Conservation (phyloP, 2,329 filamentous ascomycete genomes). For the Trichoderma sp. region DNA sequence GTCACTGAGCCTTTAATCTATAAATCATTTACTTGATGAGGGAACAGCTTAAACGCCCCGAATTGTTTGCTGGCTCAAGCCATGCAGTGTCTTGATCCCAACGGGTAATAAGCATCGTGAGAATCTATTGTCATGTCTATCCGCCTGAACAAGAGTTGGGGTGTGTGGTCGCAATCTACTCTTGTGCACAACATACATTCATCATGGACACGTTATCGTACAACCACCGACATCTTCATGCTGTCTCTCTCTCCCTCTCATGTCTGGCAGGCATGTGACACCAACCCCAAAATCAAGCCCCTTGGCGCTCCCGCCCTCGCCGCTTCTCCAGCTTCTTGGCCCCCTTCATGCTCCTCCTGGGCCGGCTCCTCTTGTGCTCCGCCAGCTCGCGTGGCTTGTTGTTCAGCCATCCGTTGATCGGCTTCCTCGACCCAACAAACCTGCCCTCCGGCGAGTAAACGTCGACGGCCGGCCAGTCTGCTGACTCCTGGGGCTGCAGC, state of each 20-base stretch:
- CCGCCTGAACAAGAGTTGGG: background rate
- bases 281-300: constrained; percentile 3
- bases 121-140: background rate
- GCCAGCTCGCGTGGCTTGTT: constrained; percentile 57
- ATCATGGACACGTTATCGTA: constrained; percentile 20
- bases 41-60: no score
- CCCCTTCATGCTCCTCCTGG: constrained; percentile 71
- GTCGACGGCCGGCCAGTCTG: constrained; percentile 71
- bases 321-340: constrained; percentile 47
- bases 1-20: constrained; percentile 1
- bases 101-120: no score
- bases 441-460: constrained; percentile 84
- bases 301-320: constrained; percentile 35
- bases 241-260: background rate
- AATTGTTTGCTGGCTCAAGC: no score
- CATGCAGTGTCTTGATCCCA: background rate
- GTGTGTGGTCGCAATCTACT: background rate
- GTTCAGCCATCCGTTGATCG: constrained; percentile 72
- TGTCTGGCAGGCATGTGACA: constrained; percentile 17
- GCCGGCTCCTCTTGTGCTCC: constrained; percentile 56
- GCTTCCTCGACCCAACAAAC: constrained; percentile 67
- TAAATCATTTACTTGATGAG: background rate
- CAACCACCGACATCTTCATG: background rate
- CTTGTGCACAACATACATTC: background rate
- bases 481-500: constrained; percentile 34